Base-by-base conservation (phyloP, 1,284 basidiomycete genomes). In the Cystobasidium slooffiae region DNA sequence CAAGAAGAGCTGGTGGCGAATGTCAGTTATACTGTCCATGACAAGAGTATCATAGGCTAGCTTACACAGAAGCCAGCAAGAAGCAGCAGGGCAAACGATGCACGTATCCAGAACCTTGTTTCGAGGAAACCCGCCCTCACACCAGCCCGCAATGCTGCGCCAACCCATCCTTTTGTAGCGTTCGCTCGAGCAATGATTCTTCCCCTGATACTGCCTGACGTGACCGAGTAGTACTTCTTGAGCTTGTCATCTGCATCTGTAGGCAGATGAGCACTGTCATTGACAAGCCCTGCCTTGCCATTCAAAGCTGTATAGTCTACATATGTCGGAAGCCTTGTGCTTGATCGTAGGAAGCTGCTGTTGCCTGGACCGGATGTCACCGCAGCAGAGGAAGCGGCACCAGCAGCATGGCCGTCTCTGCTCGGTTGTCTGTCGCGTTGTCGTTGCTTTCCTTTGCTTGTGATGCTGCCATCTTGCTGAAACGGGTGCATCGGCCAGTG, bases 161-260 rank as follows among this genome's bases (percentile, higher is more conserved):
- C 70, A 6, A 49, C 22, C 70, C 62, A 55, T 37, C 70, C 70
- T 58, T 56, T 55, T 12, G 70, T 55, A 31, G 49, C 46, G 44
- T 73, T 73, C 18, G 70, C 70, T 58, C 70, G 41, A n/a, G 56
- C 44, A 8, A 73, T 56, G 52, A 73, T 62, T 37, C 70, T 31
- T n/a, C 64, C 64, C 39, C 64, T 46, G 39, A 66, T 66, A 37
- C 49, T 52, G 10, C 64, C 64, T 39, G 64, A 66, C n/a, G 22
- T 52, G 24, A 66, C 39, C 1, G 64, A 66, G 37, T 66, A 66
- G 47, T 66, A 56, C 44, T 73, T 73, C 41, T 47, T 43, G 44
- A 64, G 52, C 49, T 73, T 73, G 41, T 73, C 70, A 43, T 73
- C 70, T 31, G 62, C 53, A 65, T 56, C 52, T 49, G 44, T 73